These are phyloP conservation scores for Globisporangium parvum DNA, from an alignment of 352 stramenopile genomes.

Conservation along the genomic window DNA sequence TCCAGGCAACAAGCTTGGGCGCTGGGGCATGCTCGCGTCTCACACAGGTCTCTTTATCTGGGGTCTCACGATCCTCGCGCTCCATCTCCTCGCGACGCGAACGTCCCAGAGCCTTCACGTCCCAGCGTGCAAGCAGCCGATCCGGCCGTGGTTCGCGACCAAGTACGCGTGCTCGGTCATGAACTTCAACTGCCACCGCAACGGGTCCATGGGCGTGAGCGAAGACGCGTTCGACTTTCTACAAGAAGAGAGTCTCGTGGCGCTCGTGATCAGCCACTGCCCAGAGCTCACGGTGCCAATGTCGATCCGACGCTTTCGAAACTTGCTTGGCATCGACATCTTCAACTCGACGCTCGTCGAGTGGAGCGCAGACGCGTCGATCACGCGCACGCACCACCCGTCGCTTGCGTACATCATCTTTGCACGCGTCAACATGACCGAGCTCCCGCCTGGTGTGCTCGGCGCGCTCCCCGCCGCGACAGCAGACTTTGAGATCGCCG, in stretches of 20 bases:
- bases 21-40: slow-evolving; percentile 4
- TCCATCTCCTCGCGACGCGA: slow-evolving; percentile 14
- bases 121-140: slow-evolving; percentile 15
- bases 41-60: slow-evolving; percentile 11
- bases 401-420: slow-evolving; percentile 39
- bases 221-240: slow-evolving; percentile 18
- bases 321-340: slow-evolving; percentile 43
- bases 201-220: slow-evolving; percentile 9
- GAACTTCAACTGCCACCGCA: slow-evolving; percentile 30
- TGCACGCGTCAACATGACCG: slow-evolving; percentile 39
- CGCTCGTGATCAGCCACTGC: slow-evolving; percentile 44
- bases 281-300: slow-evolving; percentile 25
- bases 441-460: slow-evolving; percentile 30
- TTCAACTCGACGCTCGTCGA: slow-evolving; percentile 42
- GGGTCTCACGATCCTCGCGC: slow-evolving; percentile 7
- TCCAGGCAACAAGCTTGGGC: slow-evolving; percentile 3
- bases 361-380: slow-evolving; percentile 26
- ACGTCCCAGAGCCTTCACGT: slow-evolving; percentile 10
- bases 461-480: slow-evolving; percentile 25
- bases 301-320: slow-evolving; percentile 22
- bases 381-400: slow-evolving; percentile 25
- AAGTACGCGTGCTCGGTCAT: slow-evolving; percentile 30
- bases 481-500: slow-evolving; percentile 26
- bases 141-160: slow-evolving; percentile 20
- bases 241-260: slow-evolving; percentile 19